phyloP scores from a whole-genome alignment of 129 eudicot species.

The Centella asiatica region DNA sequence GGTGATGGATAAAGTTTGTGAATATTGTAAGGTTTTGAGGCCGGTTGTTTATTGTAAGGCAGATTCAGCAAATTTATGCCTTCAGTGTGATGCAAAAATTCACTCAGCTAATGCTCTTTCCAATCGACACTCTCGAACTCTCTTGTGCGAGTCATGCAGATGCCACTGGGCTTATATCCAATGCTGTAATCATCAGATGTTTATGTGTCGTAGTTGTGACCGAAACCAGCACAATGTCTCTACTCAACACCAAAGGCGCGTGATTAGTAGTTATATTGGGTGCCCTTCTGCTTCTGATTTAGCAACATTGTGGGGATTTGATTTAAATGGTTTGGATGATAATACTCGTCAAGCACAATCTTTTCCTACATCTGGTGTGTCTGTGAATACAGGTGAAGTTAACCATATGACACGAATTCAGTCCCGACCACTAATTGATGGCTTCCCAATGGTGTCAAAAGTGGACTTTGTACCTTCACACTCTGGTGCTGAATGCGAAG shows the following conservation, averaged over 20 bases:
- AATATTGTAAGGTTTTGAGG: slow-evolving; percentile 51
- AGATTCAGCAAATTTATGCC: slow-evolving; percentile 83
- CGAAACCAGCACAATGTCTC: slow-evolving; percentile 35
- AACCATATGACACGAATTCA: not conserved
- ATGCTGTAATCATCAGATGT: slow-evolving; percentile 56
- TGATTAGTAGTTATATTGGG: slow-evolving; percentile 50
- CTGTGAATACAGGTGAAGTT: slow-evolving; percentile 1
- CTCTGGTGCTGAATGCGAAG: slow-evolving; percentile 12
- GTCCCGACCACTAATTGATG: slow-evolving; percentile 3
- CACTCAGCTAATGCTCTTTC: slow-evolving; percentile 88
- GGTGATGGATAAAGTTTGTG: slow-evolving; percentile 70
- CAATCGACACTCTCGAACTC: slow-evolving; percentile 58
- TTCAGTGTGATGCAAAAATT: slow-evolving; percentile 71
- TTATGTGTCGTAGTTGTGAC: slow-evolving; percentile 68
- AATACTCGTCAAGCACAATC: slow-evolving; percentile 13
- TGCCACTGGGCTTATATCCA: slow-evolving; percentile 33
- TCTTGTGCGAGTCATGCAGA: slow-evolving; percentile 64
- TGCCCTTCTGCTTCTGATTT: slow-evolving; percentile 69
- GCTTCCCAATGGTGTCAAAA: slow-evolving; percentile 6
- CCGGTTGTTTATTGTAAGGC: slow-evolving; percentile 73
- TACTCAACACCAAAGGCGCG: slow-evolving; percentile 40
- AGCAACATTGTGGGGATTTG: slow-evolving; percentile 65
- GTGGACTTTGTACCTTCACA: not conserved
- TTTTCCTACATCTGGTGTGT: slow-evolving; percentile 4
- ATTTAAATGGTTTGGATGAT: slow-evolving; percentile 24